These are phyloP conservation scores for Oxyria digyna DNA, from an alignment of 148 eudicot species.

Conservation along the genomic window DNA sequence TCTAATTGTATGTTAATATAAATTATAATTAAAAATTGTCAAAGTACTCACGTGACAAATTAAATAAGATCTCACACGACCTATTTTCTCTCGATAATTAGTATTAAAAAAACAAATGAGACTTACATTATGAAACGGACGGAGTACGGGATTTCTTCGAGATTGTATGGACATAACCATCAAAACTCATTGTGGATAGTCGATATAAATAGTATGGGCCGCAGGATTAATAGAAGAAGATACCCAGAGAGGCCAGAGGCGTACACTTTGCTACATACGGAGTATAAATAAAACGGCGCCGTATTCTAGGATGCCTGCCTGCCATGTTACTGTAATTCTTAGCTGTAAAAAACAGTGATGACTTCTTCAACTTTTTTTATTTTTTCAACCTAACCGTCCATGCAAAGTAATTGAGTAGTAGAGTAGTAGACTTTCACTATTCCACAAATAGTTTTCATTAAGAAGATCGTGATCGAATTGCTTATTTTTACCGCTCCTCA, in stretches of 20 bases:
- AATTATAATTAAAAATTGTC: too few relatives aligned
- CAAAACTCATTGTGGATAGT: too few relatives aligned
- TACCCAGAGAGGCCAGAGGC: slow-evolving; percentile 8
- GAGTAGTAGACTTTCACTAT: background rate
- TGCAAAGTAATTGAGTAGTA: slow-evolving; percentile 1
- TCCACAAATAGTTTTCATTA: too few relatives aligned
- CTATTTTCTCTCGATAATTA: too few relatives aligned
- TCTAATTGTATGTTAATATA: too few relatives aligned
- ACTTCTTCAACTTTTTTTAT: background rate
- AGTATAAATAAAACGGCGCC: slow-evolving; percentile 7
- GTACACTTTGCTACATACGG: background rate
- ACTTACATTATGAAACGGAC: too few relatives aligned
- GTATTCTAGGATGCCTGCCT: slow-evolving; percentile 2
- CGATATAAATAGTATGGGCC: background rate
- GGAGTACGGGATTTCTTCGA: too few relatives aligned
- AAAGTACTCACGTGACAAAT: too few relatives aligned
- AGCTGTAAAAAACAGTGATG: background rate
- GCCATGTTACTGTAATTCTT: slow-evolving; percentile 4
- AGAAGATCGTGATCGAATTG: background rate
- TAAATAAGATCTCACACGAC: too few relatives aligned
- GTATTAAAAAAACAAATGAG: too few relatives aligned
- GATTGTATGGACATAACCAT: too few relatives aligned
- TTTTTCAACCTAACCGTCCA: slow-evolving; percentile 3
- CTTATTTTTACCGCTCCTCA: background rate
- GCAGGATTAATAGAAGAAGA: background rate